Evolutionary conservation across 352 stramenopile species (phyloP).

Genomic region (Pythium phragmiticola): DNA sequence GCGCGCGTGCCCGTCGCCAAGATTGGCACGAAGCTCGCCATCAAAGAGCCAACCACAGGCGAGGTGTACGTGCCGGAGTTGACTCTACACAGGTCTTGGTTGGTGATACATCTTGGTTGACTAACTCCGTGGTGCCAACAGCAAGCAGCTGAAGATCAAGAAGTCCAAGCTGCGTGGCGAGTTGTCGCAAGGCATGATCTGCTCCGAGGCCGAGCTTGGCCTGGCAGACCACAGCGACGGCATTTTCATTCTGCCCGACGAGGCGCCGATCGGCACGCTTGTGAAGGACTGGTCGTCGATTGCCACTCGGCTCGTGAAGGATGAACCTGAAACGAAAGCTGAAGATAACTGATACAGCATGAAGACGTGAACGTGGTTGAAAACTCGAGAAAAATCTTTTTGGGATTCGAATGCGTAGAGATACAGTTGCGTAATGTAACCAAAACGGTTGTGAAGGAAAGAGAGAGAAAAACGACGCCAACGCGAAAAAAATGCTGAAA

Average conservation of each 20-base stretch:
- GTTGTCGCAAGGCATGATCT: constrained; percentile 82
- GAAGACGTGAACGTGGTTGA: background rate
- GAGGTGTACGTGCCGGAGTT: constrained; percentile 40
- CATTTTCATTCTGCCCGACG: constrained; percentile 63
- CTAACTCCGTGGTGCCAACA: constrained; percentile 21
- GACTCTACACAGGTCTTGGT: background rate
- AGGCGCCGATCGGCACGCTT: constrained; percentile 52
- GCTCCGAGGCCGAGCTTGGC: constrained; percentile 72
- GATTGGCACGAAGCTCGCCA: constrained; percentile 55
- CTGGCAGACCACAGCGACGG: constrained; percentile 60
- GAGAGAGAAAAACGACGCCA: background rate
- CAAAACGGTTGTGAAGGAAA: constrained; percentile 4
- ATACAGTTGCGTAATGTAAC: constrained; percentile 21
- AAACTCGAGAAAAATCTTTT: background rate
- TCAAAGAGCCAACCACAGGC: constrained; percentile 49
- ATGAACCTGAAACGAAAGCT: background rate
- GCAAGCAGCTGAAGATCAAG: constrained; percentile 83
- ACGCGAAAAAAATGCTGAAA: background rate
- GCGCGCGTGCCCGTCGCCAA: constrained; percentile 66
- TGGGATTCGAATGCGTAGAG: constrained; percentile 13
- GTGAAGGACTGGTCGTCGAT: constrained; percentile 43
- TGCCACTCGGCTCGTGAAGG: constrained; percentile 33
- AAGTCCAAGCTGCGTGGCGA: constrained; percentile 82
- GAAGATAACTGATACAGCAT: background rate
- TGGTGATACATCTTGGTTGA: background rate